These are phyloP conservation scores for Mycena kentingensis DNA, from an alignment of 768 basidiomycete species.

Conservation along the genomic window DNA sequence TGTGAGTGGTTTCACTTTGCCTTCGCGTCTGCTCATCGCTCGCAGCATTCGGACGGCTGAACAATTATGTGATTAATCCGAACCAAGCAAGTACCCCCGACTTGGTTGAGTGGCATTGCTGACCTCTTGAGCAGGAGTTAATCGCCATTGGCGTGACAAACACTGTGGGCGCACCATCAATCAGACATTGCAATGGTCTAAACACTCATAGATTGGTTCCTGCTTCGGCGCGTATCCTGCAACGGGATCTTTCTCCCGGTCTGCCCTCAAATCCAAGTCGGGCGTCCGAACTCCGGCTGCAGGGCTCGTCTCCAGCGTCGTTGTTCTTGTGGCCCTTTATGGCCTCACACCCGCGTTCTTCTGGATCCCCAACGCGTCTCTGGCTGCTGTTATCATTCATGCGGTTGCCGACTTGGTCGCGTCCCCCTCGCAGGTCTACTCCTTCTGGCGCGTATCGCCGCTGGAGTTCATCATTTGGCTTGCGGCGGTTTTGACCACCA, in stretches of 20 bases:
- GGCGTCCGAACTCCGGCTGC: conserved; percentile 96
- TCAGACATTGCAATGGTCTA: not conserved
- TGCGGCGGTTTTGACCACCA: conserved; percentile 83
- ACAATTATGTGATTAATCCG: conserved; percentile 91
- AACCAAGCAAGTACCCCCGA: too few relatives aligned
- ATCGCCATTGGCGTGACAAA: conserved; percentile 98
- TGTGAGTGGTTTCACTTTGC: conserved; percentile 47
- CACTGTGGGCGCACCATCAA: conserved; percentile 36
- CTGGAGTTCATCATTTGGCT: conserved; percentile 89
- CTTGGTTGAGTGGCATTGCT: too few relatives aligned
- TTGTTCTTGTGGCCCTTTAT: conserved; percentile 93
- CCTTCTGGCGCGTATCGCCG: conserved; percentile 93
- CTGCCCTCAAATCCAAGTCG: conserved; percentile 92
- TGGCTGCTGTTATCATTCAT: conserved; percentile 93
- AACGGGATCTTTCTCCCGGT: conserved; percentile 98
- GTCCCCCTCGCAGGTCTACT: conserved; percentile 74
- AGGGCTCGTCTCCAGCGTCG: conserved; percentile 80
- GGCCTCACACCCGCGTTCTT: conserved; percentile 91
- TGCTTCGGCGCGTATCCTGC: conserved; percentile 93
- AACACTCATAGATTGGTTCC: conserved; percentile 56
- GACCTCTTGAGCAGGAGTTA: too few relatives aligned
- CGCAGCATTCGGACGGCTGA: conserved; percentile 88
- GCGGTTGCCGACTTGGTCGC: conserved; percentile 89
- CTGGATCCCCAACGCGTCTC: conserved; percentile 79
- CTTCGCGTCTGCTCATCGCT: not conserved